Evolutionary conservation across 2,329 filamentous ascomycete genomes (phyloP).

Genomic region (Colletotrichum sp.): DNA sequence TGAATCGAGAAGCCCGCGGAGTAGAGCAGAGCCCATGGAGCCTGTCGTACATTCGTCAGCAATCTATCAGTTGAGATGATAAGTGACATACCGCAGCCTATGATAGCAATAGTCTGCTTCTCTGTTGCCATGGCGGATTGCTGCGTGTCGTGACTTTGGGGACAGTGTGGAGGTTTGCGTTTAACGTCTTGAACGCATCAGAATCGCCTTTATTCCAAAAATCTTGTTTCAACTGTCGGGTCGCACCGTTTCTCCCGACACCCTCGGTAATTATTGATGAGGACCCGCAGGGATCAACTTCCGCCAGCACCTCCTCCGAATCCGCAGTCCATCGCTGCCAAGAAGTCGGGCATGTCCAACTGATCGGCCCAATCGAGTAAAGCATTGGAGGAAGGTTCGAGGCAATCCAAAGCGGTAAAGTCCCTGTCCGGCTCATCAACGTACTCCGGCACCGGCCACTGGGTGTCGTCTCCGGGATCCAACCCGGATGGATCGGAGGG

Average conservation of each 20-base stretch:
- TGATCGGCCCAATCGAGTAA: neutral
- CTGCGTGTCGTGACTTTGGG: neutral
- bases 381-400: neutral
- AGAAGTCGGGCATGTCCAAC: neutral
- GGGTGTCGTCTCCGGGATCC: neutral
- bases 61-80: neutral
- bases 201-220: neutral
- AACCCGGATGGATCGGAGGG: neutral
- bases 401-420: neutral
- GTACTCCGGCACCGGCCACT: neutral
- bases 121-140: neutral
- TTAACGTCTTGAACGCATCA: neutral
- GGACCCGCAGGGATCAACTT: neutral
- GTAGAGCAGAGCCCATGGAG: neutral
- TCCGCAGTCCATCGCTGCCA: neutral
- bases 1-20: neutral
- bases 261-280: neutral
- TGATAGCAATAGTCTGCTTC: neutral
- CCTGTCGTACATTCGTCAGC: neutral
- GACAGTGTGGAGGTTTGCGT: neutral
- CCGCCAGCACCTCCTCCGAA: neutral
- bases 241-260: neutral
- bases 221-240: neutral
- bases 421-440: neutral
- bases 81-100: neutral